Percentiles rank a stretch among this genome's conserved stretches.
These are phyloP conservation scores for Pseudopithomyces maydicus DNA, from an alignment of 2,329 filamentous ascomycete species.

Conservation along the genomic window DNA sequence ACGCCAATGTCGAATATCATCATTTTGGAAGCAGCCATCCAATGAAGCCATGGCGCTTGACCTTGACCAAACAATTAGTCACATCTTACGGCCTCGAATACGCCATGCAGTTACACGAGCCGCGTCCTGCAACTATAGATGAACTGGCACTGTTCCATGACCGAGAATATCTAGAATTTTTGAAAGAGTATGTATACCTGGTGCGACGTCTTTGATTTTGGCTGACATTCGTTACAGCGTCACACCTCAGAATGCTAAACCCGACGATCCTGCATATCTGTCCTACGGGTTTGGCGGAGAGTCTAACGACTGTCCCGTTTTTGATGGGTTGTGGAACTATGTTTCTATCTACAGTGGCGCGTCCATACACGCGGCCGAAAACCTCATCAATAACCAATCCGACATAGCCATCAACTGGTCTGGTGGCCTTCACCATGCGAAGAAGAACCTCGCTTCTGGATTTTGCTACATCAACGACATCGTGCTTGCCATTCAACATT, in stretches of 20 bases:
- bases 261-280: constrained; percentile 49
- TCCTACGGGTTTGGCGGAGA: constrained; percentile 81
- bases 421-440: constrained; percentile 93
- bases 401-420: constrained; percentile 99
- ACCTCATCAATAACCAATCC: constrained; percentile 82
- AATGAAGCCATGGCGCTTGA: constrained; percentile 98
- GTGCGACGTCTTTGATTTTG: background rate
- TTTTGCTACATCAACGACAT: constrained; percentile 99
- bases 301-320: constrained; percentile 85
- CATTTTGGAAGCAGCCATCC: constrained; percentile 97
- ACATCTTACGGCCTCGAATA: constrained; percentile 95
- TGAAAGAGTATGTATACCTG: constrained; percentile 53
- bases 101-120: constrained; percentile 92
- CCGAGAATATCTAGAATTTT: constrained; percentile 87
- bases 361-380: constrained; percentile 87
- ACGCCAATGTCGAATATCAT: constrained; percentile 91
- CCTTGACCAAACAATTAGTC: constrained; percentile 91
- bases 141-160: constrained; percentile 89
- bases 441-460: constrained; percentile 89
- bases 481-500: constrained; percentile 87
- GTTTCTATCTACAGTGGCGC: constrained; percentile 92
- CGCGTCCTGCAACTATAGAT: constrained; percentile 82
- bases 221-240: constrained; percentile 33
- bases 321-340: constrained; percentile 94
- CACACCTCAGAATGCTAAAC: constrained; percentile 54